Base-by-base conservation (phyloP, 2,329 filamentous ascomycete genomes). In the Coniella lustricola region DNA sequence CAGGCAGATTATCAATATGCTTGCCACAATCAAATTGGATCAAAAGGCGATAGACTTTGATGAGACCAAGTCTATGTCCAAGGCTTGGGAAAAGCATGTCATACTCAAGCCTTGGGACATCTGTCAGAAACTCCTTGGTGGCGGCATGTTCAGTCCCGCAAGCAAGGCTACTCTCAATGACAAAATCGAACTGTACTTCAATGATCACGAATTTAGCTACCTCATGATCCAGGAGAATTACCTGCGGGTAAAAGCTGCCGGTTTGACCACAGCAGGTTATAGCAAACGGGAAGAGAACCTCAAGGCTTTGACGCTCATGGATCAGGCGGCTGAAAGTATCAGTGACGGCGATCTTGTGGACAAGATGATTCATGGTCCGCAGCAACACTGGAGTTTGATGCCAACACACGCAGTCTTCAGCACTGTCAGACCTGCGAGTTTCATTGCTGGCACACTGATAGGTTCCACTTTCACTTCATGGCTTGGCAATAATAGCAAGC, bases 171-270 rank as follows among this genome's bases (percentile, higher is more conserved):
- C 89, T 0, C 72, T 98, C 32, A 97, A 97, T 63, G 91, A 98
- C 66, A 98, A 98, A 74, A 93, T 94, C 54, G 91, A 98, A 67
- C 80, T 98, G 1, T 98, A 98, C 66, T 98, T 98, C 74, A 97
- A 98, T 65, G 93, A 98, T 60, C 93, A 98, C 62, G 93, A 98
- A 60, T 95, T 97, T 69, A 96, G 90, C 60, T 93, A 84, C 61
- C 74, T 98, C 46, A 97, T 98, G 93, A 82, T 98, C 40, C 93
- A 98, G 64, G 94, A 98, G 66, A 98, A 98, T 62, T 98, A 98
- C 59, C 75, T 98, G 12, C 85, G 82, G 54, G 90, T 89, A 2
- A 87, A 83, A 52, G 93, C 93, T 3, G 74, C 67, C 4, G 72
- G 85, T 12, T 71, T 87, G 3, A 77, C 73, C 52, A 74, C 73